phyloP scores from a whole-genome alignment of 495 filamentous ascomycete species.

The Aspergillus heteromorphus region DNA sequence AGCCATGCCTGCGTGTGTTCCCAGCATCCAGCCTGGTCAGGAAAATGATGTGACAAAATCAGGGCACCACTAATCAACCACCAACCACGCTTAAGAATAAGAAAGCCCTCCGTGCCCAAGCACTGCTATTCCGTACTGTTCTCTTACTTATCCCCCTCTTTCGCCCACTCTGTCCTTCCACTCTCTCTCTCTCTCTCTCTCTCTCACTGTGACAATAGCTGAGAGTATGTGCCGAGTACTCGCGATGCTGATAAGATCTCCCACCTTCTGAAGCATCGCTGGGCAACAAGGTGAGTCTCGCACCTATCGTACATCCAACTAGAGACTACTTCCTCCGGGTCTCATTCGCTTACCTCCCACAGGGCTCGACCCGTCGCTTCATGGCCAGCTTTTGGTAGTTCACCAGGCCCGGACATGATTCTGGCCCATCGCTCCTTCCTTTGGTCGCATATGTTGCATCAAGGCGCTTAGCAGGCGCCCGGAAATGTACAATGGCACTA shows the following conservation, averaged over 20 bases:
- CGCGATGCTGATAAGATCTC: too few relatives aligned
- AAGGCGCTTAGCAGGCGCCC: not conserved
- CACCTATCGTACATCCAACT: not conserved
- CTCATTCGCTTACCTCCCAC: not conserved
- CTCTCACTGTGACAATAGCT: not conserved
- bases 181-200: not conserved
- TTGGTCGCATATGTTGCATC: not conserved
- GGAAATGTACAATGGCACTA: not conserved
- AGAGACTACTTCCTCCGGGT: not conserved
- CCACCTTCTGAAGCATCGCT: too few relatives aligned
- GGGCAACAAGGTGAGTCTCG: not conserved
- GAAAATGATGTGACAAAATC: not conserved
- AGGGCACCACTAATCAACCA: not conserved
- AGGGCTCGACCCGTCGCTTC: not conserved
- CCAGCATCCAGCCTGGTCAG: not conserved
- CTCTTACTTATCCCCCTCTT: not conserved
- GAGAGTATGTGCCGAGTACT: not conserved
- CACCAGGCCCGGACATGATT: not conserved
- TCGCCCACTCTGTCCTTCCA: too few relatives aligned
- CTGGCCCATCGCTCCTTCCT: not conserved
- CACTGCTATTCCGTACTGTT: not conserved
- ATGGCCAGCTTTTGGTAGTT: not conserved
- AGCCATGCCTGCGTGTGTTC: not conserved
- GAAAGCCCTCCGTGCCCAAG: not conserved
- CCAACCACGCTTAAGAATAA: not conserved